Percentiles rank a stretch among this genome's conserved stretches.
Evolutionary conservation across 106 monocot genomes (phyloP).

Genomic region (Chionographis japonica): DNA sequence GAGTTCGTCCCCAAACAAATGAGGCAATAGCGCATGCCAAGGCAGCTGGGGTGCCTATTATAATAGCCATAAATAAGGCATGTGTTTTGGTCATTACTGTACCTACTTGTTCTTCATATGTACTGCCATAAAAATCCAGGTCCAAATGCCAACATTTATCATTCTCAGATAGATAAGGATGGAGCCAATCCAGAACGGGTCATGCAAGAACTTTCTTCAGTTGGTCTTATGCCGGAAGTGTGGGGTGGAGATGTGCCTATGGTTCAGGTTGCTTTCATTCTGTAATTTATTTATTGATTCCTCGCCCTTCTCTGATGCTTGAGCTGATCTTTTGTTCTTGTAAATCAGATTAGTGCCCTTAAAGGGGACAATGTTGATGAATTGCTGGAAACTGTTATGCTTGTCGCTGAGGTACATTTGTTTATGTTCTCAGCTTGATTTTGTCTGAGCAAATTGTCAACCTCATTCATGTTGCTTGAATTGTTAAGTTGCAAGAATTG

Average conservation of each 20-base stretch:
- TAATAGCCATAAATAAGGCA: constrained; percentile 97
- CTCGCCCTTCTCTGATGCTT: constrained; percentile 5
- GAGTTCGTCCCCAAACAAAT: constrained; percentile 92
- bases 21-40: constrained; percentile 99
- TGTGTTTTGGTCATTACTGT: background rate
- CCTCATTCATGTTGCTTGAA: background rate
- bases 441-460: background rate
- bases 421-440: background rate
- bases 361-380: constrained; percentile 91
- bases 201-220: constrained; percentile 94
- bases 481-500: constrained; percentile 86
- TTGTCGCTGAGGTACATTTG: constrained; percentile 80
- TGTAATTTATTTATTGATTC: background rate
- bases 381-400: constrained; percentile 88
- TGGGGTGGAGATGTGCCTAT: constrained; percentile 98
- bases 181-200: constrained; percentile 89
- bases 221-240: constrained; percentile 86
- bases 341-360: constrained; percentile 85
- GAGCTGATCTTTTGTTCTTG: constrained; percentile 19
- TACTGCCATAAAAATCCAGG: background rate
- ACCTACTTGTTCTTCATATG: background rate
- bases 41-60: constrained; percentile 91
- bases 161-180: constrained; percentile 80
- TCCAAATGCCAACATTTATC: constrained; percentile 3
- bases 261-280: constrained; percentile 62